Conservation (phyloP, 1,284 basidiomycete genomes). For the Ganoderma boninense region DNA sequence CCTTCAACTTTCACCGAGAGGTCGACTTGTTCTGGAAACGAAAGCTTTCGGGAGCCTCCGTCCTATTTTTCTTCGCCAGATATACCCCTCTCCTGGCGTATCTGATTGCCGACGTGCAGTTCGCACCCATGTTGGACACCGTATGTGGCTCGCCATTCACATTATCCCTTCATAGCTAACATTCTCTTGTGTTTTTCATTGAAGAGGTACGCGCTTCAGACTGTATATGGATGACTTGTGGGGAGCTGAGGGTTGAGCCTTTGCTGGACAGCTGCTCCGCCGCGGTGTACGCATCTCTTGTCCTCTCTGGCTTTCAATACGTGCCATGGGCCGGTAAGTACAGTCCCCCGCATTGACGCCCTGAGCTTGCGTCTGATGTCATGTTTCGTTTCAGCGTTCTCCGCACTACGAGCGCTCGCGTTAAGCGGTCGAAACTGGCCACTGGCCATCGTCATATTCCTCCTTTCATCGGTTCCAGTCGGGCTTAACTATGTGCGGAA, state of each 20-base stretch:
- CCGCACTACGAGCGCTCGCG: neutral
- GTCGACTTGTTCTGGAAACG: neutral
- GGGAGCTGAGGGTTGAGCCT: neutral
- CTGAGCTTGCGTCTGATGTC: neutral
- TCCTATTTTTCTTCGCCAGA: conserved; percentile 1
- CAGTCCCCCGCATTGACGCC: neutral
- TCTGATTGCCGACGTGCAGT: neutral
- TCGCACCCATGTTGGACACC: neutral
- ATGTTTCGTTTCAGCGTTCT: neutral
- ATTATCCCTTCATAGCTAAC: neutral
- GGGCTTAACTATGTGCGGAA: neutral
- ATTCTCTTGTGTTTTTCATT: neutral
- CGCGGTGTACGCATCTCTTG: neutral
- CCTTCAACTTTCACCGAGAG: neutral
- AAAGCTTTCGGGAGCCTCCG: neutral
- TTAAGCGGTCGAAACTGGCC: neutral
- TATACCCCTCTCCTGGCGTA: neutral
- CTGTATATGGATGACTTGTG: too few species aligned
- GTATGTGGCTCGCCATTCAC: neutral
- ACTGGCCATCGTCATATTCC: neutral
- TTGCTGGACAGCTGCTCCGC: neutral
- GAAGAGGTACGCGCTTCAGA: neutral
- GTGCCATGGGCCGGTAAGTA: neutral
- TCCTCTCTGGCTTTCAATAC: neutral
- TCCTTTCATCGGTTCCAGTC: neutral